Base-by-base conservation (phyloP, 768 basidiomycete genomes). In the Cystobasidiopsis lactophilus region DNA sequence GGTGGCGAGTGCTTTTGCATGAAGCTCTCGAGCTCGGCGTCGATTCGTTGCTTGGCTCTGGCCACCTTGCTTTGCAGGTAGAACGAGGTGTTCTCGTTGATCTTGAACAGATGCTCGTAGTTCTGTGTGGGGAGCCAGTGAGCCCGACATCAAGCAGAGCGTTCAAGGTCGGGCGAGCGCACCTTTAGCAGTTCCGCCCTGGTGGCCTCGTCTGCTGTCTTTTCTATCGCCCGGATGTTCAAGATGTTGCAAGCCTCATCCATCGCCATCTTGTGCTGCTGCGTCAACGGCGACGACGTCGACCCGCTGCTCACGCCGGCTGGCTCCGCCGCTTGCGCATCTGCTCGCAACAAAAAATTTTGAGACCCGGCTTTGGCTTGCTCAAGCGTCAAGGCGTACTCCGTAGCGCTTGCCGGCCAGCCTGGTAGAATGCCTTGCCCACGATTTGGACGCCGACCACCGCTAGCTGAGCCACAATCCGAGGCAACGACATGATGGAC, bases 11-110 rank as follows among this genome's bases (percentile, higher is more conserved):
- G 33, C 7, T 7, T 7, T 35, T 35, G 33, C 33, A 16, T 7
- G 16, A 16, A 35, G 33, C 9, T 7, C 33, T 16, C 47, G 7
- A 65, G 54, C 72, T 98, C 91, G 0, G 89, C 89, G 65, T 93
- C 82, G 74, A 96, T 78, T 69, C 93, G 77, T 69, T 95, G 88
- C 51, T 78, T 75, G 19, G 93, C 91, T 39, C 93, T 77, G 41
- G 85, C 76, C n/a, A 98, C 85, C 69, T 98, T 98, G 30, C 85
- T 89, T 65, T 91, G 89, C 13, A 96, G 72, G 67, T 96, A 96
- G 67, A 88, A 84, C 33, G 85, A 88, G 19, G 64, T 72, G 60
- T 63, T 63, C 47, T 57, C 31, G 41, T 98, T 98, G 43, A 78
- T 78, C 67, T 82, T 80, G 73, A 95, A 93, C 50, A 96, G 70